These are phyloP conservation scores for Metarhizium album DNA, from an alignment of 2,329 filamentous ascomycete species.

Conservation along the genomic window DNA sequence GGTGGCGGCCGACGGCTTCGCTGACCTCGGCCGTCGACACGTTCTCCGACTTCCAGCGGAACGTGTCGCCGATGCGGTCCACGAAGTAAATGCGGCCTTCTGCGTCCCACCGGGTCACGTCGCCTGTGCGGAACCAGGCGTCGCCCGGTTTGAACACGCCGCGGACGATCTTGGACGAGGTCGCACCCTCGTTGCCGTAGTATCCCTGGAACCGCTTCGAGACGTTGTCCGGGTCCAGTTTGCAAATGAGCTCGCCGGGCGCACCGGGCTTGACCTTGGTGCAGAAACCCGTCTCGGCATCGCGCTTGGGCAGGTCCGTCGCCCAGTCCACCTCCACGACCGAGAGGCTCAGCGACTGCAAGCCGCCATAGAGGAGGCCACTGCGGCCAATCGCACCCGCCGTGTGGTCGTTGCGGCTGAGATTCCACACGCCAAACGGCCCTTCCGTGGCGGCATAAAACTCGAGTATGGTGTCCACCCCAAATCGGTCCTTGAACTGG, in stretches of 20 bases:
- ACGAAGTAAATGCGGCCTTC: conserved; percentile 71
- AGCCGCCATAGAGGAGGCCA: conserved; percentile 47
- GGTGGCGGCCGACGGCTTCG: conserved; percentile 59
- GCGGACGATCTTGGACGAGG: conserved; percentile 61
- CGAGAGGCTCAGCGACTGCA: conserved; percentile 40
- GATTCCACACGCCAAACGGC: conserved; percentile 58
- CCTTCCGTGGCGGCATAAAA: conserved; percentile 77
- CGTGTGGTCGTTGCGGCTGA: conserved; percentile 59
- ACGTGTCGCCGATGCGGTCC: conserved; percentile 70
- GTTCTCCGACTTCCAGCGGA: conserved; percentile 75
- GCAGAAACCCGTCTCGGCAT: conserved; percentile 61
- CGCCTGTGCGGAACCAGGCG: conserved; percentile 76
- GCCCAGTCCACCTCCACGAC: conserved; percentile 63
- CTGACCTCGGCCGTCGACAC: conserved; percentile 74
- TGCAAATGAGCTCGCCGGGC: conserved; percentile 65
- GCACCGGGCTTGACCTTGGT: conserved; percentile 45
- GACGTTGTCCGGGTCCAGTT: conserved; percentile 55
- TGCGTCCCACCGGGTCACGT: conserved; percentile 59
- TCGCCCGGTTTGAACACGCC: conserved; percentile 67
- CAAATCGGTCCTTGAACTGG: conserved; percentile 70
- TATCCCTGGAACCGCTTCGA: conserved; percentile 68
- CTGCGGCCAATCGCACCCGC: conserved; percentile 70
- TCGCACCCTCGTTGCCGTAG: conserved; percentile 61
- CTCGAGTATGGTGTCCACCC: conserved; percentile 61
- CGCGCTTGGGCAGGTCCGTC: conserved; percentile 56